These are phyloP conservation scores for Mycena citricolor DNA, from an alignment of 1,284 basidiomycete genomes.

Conservation along the genomic window DNA sequence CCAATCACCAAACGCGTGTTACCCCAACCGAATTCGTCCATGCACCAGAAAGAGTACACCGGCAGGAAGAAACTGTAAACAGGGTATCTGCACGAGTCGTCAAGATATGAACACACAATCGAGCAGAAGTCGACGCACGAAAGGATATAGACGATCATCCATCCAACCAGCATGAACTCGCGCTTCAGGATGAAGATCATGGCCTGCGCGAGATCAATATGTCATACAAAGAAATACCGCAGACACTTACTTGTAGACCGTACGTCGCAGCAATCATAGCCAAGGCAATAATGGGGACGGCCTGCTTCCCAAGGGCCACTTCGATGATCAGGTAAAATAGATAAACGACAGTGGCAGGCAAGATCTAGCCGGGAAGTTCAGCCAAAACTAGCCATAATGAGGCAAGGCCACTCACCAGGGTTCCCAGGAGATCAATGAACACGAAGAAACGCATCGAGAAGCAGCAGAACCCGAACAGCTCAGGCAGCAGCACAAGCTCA, in stretches of 20 bases:
- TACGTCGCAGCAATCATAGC: conserved; percentile 80
- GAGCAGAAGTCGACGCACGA: conserved; percentile 55
- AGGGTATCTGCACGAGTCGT: conserved; percentile 63
- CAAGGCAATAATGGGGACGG: conserved; percentile 86
- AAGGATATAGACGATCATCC: conserved; percentile 94
- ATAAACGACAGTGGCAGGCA: conserved; percentile 93
- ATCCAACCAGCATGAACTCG: conserved; percentile 97
- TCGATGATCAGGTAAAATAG: conserved; percentile 83
- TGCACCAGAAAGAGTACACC: conserved; percentile 98
- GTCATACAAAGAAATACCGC: not conserved
- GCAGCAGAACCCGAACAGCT: conserved; percentile 95
- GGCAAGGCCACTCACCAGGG: conserved; percentile 57
- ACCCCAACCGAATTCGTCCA: conserved; percentile 99
- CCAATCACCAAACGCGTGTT: conserved; percentile 95
- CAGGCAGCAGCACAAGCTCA: conserved; percentile 87
- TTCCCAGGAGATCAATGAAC: conserved; percentile 91
- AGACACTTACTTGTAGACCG: conserved; percentile 66
- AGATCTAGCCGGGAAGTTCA: conserved; percentile 53
- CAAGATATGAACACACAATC: conserved; percentile 16
- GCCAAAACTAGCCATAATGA: conserved; percentile 4
- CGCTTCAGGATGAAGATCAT: conserved; percentile 95
- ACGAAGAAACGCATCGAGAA: conserved; percentile 99
- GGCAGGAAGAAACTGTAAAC: conserved; percentile 98
- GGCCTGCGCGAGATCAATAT: conserved; percentile 48
- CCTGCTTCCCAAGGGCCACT: conserved; percentile 68